A percentile compares a stretch with the other conserved stretches of the same genome.
Conservation (phyloP, 257 asterid genomes). For the Nicotiana knightiana region DNA sequence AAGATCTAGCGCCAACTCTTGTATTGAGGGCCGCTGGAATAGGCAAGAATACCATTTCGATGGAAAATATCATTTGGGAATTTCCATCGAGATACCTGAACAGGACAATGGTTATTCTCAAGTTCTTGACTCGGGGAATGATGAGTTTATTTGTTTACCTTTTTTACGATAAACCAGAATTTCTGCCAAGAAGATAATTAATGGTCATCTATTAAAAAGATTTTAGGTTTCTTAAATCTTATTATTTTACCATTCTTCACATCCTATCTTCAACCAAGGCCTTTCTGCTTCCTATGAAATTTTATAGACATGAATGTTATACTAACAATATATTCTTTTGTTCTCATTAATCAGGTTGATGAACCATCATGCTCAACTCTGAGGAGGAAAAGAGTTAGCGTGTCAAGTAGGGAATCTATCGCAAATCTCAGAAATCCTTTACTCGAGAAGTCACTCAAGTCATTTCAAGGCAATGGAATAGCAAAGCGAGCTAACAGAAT, state of each 20-base stretch:
- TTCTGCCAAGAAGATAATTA: not conserved
- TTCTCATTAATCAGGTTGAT: slow-evolving; percentile 29
- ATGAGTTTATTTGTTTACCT: not conserved
- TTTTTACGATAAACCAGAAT: not conserved
- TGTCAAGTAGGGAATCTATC: slow-evolving; percentile 32
- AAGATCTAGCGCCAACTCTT: not conserved
- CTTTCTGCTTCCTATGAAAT: not conserved
- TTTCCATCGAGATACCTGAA: not conserved
- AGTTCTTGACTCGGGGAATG: not conserved
- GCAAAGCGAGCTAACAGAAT: slow-evolving; percentile 9
- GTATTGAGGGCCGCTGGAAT: not conserved
- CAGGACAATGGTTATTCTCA: not conserved
- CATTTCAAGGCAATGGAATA: slow-evolving; percentile 14
- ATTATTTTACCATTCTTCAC: not conserved
- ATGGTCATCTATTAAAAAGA: not conserved
- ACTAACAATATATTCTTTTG: not conserved
- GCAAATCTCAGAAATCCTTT: slow-evolving; percentile 26
- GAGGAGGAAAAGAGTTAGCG: slow-evolving; percentile 22
- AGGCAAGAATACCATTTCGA: not conserved
- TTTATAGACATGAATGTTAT: not conserved
- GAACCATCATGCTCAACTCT: slow-evolving; percentile 18
- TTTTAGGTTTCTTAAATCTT: not conserved
- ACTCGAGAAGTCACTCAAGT: slow-evolving; percentile 21
- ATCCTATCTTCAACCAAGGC: not conserved
- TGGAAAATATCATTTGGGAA: not conserved